Conservation (phyloP, 2,329 filamentous ascomycete genomes). For the Arthrobotrys conoides region DNA sequence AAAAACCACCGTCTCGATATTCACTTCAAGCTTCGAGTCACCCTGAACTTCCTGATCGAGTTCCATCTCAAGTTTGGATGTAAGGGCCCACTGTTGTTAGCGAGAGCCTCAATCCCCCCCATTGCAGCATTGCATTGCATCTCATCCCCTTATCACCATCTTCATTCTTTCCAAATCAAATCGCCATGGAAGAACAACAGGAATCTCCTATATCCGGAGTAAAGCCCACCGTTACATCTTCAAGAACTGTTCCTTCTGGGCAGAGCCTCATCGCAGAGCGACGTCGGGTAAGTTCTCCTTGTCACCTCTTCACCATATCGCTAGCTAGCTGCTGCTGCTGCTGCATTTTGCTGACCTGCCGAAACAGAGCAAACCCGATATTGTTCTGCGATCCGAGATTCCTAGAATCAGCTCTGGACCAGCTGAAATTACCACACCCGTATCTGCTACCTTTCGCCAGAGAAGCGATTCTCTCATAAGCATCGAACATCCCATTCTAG, state of each 20-base stretch:
- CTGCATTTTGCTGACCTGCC: conserved; percentile 32
- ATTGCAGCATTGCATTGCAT: conserved; percentile 4
- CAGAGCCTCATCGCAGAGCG: conserved; percentile 59
- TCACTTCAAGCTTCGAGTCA: not conserved
- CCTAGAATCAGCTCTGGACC: conserved; percentile 53
- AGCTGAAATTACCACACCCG: conserved; percentile 57
- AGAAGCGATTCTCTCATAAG: conserved; percentile 52
- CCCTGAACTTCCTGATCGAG: not conserved
- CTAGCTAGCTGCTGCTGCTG: too few species aligned
- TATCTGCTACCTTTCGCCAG: conserved; percentile 57
- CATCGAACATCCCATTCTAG: conserved; percentile 54
- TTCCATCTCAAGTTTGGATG: conserved; percentile 5
- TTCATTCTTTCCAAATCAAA: not conserved
- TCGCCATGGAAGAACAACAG: conserved; percentile 51
- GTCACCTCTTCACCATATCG: not conserved
- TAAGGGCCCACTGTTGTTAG: conserved; percentile 2
- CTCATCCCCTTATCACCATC: conserved; percentile 5
- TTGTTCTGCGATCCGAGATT: conserved; percentile 56
- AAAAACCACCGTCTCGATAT: not conserved
- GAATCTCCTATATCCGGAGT: conserved; percentile 58
- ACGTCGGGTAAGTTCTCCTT: conserved; percentile 35
- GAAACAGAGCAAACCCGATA: conserved; percentile 56
- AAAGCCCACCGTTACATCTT: conserved; percentile 46
- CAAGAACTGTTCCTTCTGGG: conserved; percentile 34
- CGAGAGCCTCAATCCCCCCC: not conserved